phyloP scores from a whole-genome alignment of 345 rosid genomes.

The Mallotus nudiflorus region DNA sequence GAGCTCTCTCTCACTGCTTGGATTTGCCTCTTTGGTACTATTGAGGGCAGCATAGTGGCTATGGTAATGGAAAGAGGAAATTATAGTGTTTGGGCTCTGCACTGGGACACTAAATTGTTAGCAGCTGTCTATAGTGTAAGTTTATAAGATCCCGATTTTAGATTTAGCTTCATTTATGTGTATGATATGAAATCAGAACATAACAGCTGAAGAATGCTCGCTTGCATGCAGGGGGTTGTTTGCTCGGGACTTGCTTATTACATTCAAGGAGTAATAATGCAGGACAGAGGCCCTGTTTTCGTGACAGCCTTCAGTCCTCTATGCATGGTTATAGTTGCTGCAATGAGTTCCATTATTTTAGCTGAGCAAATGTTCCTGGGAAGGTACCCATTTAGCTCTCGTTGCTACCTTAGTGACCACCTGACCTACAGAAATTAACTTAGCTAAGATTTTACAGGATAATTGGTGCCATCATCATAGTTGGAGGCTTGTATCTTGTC shows the following conservation, averaged over 20 bases:
- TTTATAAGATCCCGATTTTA: background rate
- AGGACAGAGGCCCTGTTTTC: conserved; percentile 85
- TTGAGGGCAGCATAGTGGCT: conserved; percentile 55
- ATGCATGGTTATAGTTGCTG: conserved; percentile 77
- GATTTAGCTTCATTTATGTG: too few relatives aligned
- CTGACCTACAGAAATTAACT: background rate
- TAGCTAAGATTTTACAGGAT: conserved; percentile 47
- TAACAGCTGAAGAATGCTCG: too few relatives aligned
- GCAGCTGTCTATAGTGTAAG: conserved; percentile 77
- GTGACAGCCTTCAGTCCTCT: conserved; percentile 83
- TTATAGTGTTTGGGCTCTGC: conserved; percentile 50
- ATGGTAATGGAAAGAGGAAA: conserved; percentile 74
- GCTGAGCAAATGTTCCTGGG: conserved; percentile 81
- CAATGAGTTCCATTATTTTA: conserved; percentile 68
- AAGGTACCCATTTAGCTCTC: conserved; percentile 47
- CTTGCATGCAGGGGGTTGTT: conserved; percentile 65
- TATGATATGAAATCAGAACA: too few relatives aligned
- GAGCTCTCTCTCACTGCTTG: conserved; percentile 85
- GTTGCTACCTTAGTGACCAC: background rate
- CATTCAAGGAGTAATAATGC: conserved; percentile 73
- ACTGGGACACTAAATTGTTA: conserved; percentile 71
- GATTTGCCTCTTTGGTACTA: conserved; percentile 77
- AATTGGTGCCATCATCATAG: conserved; percentile 70
- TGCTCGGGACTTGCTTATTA: conserved; percentile 81
- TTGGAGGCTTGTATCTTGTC: conserved; percentile 75